Conservation (phyloP, 768 basidiomycete genomes). For the Termitomyces sp. region DNA sequence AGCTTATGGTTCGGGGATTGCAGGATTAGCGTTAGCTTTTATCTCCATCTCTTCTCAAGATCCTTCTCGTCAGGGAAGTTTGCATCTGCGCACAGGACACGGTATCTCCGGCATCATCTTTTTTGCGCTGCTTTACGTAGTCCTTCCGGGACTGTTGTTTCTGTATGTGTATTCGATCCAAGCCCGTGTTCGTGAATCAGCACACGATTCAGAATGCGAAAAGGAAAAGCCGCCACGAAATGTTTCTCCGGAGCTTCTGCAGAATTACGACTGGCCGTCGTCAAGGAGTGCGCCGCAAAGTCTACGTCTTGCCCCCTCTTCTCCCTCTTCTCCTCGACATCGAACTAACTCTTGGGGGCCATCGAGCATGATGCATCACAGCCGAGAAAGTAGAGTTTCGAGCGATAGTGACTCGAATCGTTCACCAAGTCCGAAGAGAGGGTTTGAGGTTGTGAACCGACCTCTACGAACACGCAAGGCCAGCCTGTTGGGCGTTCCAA, state of each 20-base stretch:
- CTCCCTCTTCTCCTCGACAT: constrained; percentile 37
- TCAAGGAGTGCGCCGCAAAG: constrained; percentile 31
- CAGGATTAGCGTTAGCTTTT: constrained; percentile 58
- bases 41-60: constrained; percentile 40
- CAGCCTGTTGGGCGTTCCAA: constrained; percentile 22
- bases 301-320: constrained; percentile 29
- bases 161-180: constrained; percentile 9
- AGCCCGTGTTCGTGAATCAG: background rate
- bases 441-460: constrained; percentile 51
- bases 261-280: constrained; percentile 23
- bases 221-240: constrained; percentile 10
- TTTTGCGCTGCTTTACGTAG: constrained; percentile 53
- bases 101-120: constrained; percentile 61
- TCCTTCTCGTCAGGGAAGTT: constrained; percentile 16
- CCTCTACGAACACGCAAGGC: constrained; percentile 29
- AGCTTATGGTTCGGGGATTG: constrained; percentile 55
- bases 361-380: constrained; percentile 32
- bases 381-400: constrained; percentile 39
- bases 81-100: constrained; percentile 53
- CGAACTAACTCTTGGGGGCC: constrained; percentile 47
- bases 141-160: constrained; percentile 40
- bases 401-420: constrained; percentile 40
- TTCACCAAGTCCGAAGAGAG: constrained; percentile 31
- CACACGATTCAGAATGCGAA: constrained; percentile 9
- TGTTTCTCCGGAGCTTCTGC: constrained; percentile 21